Conservation (phyloP, 768 basidiomycete species). For the Leccinellum rugosiceps region DNA sequence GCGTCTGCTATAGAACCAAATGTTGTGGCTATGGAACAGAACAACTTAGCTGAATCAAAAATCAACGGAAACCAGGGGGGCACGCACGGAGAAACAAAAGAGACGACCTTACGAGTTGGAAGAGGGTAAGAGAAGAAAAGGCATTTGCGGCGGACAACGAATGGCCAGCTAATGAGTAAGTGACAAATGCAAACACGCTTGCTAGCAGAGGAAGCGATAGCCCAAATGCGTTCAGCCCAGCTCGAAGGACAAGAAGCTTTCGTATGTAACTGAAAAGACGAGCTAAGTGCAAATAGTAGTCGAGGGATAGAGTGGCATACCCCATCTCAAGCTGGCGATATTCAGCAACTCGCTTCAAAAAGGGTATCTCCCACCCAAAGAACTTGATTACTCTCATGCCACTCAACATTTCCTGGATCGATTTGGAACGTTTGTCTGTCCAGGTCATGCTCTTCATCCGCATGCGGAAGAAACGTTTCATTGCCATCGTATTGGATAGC, state of each 20-base stretch:
- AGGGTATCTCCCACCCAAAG: conserved; percentile 86
- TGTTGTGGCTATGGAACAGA: conserved; percentile 48
- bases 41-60: conserved; percentile 5
- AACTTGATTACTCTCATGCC: conserved; percentile 76
- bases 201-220: conserved; percentile 75
- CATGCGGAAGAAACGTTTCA: conserved; percentile 60
- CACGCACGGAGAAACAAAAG: conserved; percentile 64
- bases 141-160: conserved; percentile 63
- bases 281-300: neutral
- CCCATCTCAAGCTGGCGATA: conserved; percentile 71
- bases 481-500: conserved; percentile 68
- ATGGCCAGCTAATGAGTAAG: conserved; percentile 74
- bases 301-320: conserved; percentile 32
- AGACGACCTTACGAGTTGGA: conserved; percentile 79
- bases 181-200: conserved; percentile 72
- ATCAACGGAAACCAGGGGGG: neutral
- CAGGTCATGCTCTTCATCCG: conserved; percentile 30
- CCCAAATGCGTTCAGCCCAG: conserved; percentile 65
- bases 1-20: conserved; percentile 85
- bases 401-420: neutral
- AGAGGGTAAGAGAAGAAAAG: conserved; percentile 45
- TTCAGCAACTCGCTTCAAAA: conserved; percentile 66
- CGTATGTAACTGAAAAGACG: conserved; percentile 52
- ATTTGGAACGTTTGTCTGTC: neutral
- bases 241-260: conserved; percentile 59